These are phyloP conservation scores for Populus alba DNA, from an alignment of 345 rosid species.

Conservation along the genomic window DNA sequence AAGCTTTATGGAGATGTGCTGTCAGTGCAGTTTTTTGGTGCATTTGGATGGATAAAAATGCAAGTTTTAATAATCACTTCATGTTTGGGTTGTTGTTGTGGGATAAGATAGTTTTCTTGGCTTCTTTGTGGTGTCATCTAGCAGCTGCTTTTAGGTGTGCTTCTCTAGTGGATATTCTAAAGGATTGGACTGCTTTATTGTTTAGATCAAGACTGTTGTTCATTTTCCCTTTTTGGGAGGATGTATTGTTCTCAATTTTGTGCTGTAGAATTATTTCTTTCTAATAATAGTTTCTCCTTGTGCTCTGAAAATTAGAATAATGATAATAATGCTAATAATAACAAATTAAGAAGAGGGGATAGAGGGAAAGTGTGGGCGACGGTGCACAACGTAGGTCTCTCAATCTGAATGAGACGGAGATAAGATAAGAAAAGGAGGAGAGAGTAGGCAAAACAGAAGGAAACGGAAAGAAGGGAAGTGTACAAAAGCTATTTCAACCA, in stretches of 20 bases:
- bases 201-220: neutral
- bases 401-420: neutral
- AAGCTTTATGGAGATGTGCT: neutral
- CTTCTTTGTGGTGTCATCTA: neutral
- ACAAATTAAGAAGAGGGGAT: neutral
- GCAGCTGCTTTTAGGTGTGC: neutral
- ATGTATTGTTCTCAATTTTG: neutral
- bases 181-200: neutral
- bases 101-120: neutral
- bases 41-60: neutral
- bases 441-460: neutral
- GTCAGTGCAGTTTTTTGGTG: neutral
- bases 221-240: neutral
- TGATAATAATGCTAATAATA: too few species aligned
- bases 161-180: neutral
- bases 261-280: neutral
- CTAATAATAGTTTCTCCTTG: neutral
- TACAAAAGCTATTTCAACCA: neutral
- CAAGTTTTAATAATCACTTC: neutral
- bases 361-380: neutral
- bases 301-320: neutral
- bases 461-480: neutral
- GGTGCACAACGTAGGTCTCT: neutral
- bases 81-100: neutral
- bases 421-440: neutral